A percentile compares a stretch with the other conserved stretches of the same genome.
Evolutionary conservation across 1,284 basidiomycete genomes (phyloP).

Genomic region (Coniferiporia sulphurascens): DNA sequence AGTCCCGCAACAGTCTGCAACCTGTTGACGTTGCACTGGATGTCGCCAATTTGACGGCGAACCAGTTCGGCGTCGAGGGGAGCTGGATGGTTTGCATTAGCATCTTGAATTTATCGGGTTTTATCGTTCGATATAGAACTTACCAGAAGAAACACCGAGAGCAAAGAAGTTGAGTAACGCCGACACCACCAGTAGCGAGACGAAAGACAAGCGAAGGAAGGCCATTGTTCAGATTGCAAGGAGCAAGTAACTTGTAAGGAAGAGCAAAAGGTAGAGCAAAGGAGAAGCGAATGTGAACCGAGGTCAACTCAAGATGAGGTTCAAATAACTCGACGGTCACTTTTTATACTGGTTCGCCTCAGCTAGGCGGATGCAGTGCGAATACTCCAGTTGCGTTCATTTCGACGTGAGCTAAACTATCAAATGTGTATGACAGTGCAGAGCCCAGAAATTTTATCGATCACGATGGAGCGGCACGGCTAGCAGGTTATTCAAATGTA

Average conservation of each 20-base stretch:
- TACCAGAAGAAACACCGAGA: conserved; percentile 5
- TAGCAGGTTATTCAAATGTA: too few relatives aligned
- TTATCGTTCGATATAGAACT: not conserved
- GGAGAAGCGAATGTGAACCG: not conserved
- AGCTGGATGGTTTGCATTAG: not conserved
- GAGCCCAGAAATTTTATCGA: too few relatives aligned
- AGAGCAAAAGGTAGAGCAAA: not conserved
- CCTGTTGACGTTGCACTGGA: conserved; percentile 18
- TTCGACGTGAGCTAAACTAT: too few relatives aligned
- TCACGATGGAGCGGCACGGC: too few relatives aligned
- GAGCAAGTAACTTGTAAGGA: conserved; percentile 9
- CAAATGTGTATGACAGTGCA: too few relatives aligned
- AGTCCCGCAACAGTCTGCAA: conserved; percentile 9
- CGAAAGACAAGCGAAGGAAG: conserved; percentile 5
- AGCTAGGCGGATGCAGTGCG: too few relatives aligned
- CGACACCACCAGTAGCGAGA: conserved; percentile 5
- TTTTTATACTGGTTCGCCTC: conserved; percentile 8
- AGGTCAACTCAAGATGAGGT: conserved; percentile 17
- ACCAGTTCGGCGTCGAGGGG: not conserved
- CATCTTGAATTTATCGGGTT: not conserved
- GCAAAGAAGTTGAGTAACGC: conserved; percentile 6
- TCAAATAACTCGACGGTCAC: not conserved
- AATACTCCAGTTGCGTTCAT: too few relatives aligned
- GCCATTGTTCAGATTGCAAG: not conserved
- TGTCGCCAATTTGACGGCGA: conserved; percentile 13